Base-by-base conservation (phyloP, 345 rosid species). In the Boechera divaricarpa region DNA sequence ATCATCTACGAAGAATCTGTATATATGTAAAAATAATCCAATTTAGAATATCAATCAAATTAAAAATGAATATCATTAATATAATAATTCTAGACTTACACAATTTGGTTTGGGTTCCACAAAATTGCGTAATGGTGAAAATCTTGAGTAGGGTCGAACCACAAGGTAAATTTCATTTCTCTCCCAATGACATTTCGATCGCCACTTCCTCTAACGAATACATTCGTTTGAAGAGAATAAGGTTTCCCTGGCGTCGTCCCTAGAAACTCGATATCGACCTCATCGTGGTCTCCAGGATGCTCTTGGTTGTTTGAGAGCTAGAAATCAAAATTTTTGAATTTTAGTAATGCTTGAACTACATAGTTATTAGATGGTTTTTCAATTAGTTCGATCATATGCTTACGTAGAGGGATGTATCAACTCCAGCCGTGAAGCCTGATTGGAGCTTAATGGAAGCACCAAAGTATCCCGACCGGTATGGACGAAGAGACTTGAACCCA, bases 351-450 rank as follows among this genome's bases (percentile, higher is more conserved):
- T 21, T 67, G 26, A 61, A 10, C 38, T 10, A 41, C 4, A 10
- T 62, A 11, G 2, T 21, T 3, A 47, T 6, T 16, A 18, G 12
- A 7, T 4, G 51, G 6, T 60, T 26, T 29, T 15, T 35, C 44
- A 53, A 47, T 63, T 18, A 47, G 52, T 60, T 35, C 5, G 6
- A 56, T 15, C 1, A 63, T 63, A 44, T 48, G 29, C 86, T 82
- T 70, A 94, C 97, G 47, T 92, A 92, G 65, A 94, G 73, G 21
- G 89, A 90, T 33, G 98, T 91, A 67, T 86, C 86, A 38, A 94
- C 97, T 78, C 98, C 98, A 8, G 98, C 98, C 29, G 97, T 94
- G 72, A 89, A 94, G 38, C 97, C 98, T 13, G 97, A 6, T 38
- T 94, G 98, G 57, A 94, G 92, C 83, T 90, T 92, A 69, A 94